Conservation (phyloP, 2,329 filamentous ascomycete genomes). For the Penicillium sp. region DNA sequence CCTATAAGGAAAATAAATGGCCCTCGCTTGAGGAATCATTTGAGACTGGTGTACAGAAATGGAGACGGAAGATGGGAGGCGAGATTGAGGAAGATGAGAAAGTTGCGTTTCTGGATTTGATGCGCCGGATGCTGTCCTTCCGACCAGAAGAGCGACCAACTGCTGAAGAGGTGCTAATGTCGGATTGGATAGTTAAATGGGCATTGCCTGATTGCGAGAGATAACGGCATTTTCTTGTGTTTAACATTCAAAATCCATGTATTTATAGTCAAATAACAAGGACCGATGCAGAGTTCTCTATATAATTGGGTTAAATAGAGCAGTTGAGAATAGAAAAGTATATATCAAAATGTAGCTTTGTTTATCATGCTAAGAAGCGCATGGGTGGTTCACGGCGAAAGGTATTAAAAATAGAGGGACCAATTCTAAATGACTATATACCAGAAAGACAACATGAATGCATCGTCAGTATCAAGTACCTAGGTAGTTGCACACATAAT, state of each 20-base stretch:
- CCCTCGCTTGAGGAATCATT: constrained; percentile 30
- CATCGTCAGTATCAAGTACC: too few relatives aligned
- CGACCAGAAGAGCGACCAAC: constrained; percentile 31
- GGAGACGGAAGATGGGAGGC: constrained; percentile 15
- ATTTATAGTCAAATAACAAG: too few relatives aligned
- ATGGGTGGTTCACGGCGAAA: too few relatives aligned
- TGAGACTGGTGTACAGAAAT: constrained; percentile 20
- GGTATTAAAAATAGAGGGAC: too few relatives aligned
- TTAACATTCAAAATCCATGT: neutral
- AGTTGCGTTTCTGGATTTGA: constrained; percentile 31
- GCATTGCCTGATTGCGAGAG: constrained; percentile 23
- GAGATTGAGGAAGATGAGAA: constrained; percentile 24
- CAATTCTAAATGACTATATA: too few relatives aligned
- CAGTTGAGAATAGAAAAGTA: too few relatives aligned
- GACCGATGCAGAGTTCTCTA: neutral
- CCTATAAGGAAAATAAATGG: constrained; percentile 11
- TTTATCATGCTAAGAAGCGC: too few relatives aligned
- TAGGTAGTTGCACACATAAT: too few relatives aligned
- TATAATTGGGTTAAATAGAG: neutral
- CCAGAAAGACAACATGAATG: too few relatives aligned
- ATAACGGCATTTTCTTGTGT: neutral
- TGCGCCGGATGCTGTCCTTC: constrained; percentile 34
- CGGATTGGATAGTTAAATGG: constrained; percentile 40
- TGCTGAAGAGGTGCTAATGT: constrained; percentile 32
- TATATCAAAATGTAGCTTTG: too few relatives aligned